Percentiles rank a stretch among this genome's conserved stretches.
Evolutionary conservation across 2,329 filamentous ascomycete species (phyloP).

Genomic region (Plectosphaerella plurivora): DNA sequence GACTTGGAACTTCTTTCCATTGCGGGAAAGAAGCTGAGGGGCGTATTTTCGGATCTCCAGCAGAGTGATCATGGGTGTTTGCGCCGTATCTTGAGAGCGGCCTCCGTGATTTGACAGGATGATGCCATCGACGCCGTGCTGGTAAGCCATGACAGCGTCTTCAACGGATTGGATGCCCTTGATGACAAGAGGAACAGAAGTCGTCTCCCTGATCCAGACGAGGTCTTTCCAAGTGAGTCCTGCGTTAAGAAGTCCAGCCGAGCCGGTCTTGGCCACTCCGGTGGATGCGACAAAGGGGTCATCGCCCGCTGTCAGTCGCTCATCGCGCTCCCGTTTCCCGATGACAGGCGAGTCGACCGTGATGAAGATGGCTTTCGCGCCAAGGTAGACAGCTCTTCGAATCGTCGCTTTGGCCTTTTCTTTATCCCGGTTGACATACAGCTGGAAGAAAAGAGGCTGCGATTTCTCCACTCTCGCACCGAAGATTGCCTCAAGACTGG

Average conservation of each 20-base stretch:
- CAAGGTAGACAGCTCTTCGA: slow-evolving; percentile 35
- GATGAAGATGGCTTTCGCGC: slow-evolving; percentile 49
- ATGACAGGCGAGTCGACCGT: slow-evolving; percentile 55
- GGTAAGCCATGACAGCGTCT: slow-evolving; percentile 57
- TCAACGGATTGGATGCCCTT: slow-evolving; percentile 65
- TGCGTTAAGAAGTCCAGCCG: slow-evolving; percentile 53
- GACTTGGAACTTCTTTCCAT: slow-evolving; percentile 30
- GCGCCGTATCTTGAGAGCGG: slow-evolving; percentile 42
- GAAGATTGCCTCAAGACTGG: slow-evolving; percentile 1
- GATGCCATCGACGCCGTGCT: slow-evolving; percentile 60
- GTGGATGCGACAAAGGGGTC: slow-evolving; percentile 32
- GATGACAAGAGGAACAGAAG: slow-evolving; percentile 52
- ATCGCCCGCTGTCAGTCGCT: slow-evolving; percentile 41
- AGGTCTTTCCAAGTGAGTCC: slow-evolving; percentile 58
- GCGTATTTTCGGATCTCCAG: slow-evolving; percentile 45
- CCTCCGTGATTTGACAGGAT: slow-evolving; percentile 70
- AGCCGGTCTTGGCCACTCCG: slow-evolving; percentile 39
- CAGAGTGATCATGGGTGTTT: slow-evolving; percentile 10
- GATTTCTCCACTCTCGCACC: background rate
- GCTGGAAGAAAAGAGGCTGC: slow-evolving; percentile 47
- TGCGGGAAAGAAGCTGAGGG: slow-evolving; percentile 27
- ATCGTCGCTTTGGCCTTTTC: slow-evolving; percentile 44
- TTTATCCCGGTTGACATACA: slow-evolving; percentile 56
- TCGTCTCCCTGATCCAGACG: slow-evolving; percentile 50
- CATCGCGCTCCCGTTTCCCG: slow-evolving; percentile 47